phyloP scores from a whole-genome alignment of 495 filamentous ascomycete species.

The Penicillium cosmopolitanum region DNA sequence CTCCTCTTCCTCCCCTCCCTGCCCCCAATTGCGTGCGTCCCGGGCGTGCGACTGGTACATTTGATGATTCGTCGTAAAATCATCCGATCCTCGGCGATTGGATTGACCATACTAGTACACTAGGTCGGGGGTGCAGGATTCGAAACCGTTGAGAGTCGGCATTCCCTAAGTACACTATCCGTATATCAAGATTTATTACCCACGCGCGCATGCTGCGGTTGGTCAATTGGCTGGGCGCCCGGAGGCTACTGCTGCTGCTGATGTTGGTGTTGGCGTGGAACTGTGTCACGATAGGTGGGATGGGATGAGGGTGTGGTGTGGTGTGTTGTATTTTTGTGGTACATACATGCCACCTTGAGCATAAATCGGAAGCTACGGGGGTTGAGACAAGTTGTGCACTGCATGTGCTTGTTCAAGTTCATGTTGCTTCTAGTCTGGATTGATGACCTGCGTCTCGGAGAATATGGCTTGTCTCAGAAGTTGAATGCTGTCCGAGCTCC shows the following conservation, averaged over 20 bases:
- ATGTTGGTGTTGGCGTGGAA: not conserved
- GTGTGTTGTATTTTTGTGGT: not conserved
- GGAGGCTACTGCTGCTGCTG: too few relatives aligned
- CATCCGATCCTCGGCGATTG: conserved; percentile 30
- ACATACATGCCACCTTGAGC: not conserved
- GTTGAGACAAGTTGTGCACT: not conserved
- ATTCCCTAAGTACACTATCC: not conserved
- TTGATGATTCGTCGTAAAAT: conserved; percentile 19
- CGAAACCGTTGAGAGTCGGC: conserved; percentile 10
- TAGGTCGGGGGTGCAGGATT: not conserved
- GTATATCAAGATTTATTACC: not conserved
- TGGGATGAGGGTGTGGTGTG: not conserved
- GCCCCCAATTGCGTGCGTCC: conserved; percentile 11
- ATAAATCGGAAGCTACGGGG: conserved; percentile 2
- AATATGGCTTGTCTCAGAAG: conserved; percentile 1
- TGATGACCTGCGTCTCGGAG: not conserved
- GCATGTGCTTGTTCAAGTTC: not conserved
- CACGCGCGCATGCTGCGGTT: conserved; percentile 9
- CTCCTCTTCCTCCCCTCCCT: not conserved
- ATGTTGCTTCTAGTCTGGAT: not conserved
- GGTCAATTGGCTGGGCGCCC: conserved; percentile 2
- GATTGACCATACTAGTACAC: not conserved
- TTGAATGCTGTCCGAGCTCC: not conserved
- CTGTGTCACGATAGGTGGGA: not conserved
- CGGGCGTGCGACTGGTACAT: conserved; percentile 21